phyloP scores from a whole-genome alignment of 805 yeast species.

The Candida corydali region DNA sequence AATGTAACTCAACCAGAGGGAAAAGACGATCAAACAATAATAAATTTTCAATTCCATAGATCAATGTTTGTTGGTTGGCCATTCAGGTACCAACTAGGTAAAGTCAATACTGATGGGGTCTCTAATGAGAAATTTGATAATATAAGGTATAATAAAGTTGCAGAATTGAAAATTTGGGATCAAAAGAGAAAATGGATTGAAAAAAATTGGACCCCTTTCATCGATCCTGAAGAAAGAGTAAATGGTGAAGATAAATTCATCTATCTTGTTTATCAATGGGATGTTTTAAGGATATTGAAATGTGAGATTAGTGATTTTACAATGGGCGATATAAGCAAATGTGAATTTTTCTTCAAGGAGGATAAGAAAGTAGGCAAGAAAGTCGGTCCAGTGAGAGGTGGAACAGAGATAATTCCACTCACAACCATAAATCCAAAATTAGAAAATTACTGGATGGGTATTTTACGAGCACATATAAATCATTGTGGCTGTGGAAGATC shows the following conservation, averaged over 20 bases:
- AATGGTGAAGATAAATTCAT: conserved; percentile 23
- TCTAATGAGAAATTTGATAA: conserved; percentile 12
- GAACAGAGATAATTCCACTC: conserved; percentile 27
- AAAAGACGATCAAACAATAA: conserved; percentile 2
- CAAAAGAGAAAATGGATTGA: conserved; percentile 9
- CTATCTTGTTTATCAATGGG: conserved; percentile 32
- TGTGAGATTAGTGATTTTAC: conserved; percentile 17
- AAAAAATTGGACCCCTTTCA: conserved; percentile 41
- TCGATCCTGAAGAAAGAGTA: conserved; percentile 20
- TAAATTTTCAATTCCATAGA: conserved; percentile 12
- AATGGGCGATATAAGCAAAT: conserved; percentile 4
- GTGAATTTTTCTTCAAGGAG: conserved; percentile 5
- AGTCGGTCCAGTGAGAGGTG: conserved; percentile 36
- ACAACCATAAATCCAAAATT: conserved; percentile 12
- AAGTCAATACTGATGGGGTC: conserved; percentile 21
- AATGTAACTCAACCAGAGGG: conserved; percentile 5
- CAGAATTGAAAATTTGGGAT: conserved; percentile 16
- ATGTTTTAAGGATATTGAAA: conserved; percentile 21
- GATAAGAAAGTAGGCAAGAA: conserved; percentile 7
- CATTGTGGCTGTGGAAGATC: conserved; percentile 36
- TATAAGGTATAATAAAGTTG: conserved; percentile 15
- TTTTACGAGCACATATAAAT: conserved; percentile 35
- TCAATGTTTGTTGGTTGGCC: conserved; percentile 31
- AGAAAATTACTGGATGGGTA: conserved; percentile 28
- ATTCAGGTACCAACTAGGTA: conserved; percentile 30